Evolutionary conservation across 2,329 filamentous ascomycete species (phyloP), one percentile per base, ranked within the genome.

Genomic region (Eutypella sp.): DNA sequence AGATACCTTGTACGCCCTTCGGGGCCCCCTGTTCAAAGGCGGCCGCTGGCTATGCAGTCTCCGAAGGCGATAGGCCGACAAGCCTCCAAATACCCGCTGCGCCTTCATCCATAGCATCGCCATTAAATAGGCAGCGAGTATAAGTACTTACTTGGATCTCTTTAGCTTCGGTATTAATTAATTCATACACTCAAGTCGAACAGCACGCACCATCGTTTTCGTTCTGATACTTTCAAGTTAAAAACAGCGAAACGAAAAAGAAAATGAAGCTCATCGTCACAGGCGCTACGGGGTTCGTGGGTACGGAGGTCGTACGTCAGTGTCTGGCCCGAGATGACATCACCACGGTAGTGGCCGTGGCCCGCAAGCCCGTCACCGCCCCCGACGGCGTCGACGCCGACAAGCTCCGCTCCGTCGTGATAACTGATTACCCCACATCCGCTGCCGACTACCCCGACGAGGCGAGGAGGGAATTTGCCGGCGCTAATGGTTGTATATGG

Each of bases 381-480:
- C 46, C 37, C n/a, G 51, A 54, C 3, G 55, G 51, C 3, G 52
- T 56, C 6, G 61, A 68, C 11, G 29, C 52, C 1, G 46, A 55
- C 4, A 75, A 73, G 54, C 52, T 73, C 4, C 68, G 63, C 40
- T 66, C 60, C 8, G 61, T 75, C 13, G 52, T 67, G 1, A 55
- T 69, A 33, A 46, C 64, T 1, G 66, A 73, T 51, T 75, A 72
- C 27, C n/a, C n/a, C n/a, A n/a, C n/a, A n/a, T n/a, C n/a, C n/a
- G n/a, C n/a, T n/a, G 55, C 53, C 11, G 57, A 64, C 7, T 75
- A 74, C 44, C 49, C 69, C 0, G 67, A 71, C 1, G 54, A 60
- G 1, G 64, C 67, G 2, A 71, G 65, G 49, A 57, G 55, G 4
- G 67, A 69, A 24, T 57, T 75, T 3, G 47, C 64, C 1, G 68